Conservation (phyloP, 2,329 filamentous ascomycete genomes). For the Fusarium palustre region DNA sequence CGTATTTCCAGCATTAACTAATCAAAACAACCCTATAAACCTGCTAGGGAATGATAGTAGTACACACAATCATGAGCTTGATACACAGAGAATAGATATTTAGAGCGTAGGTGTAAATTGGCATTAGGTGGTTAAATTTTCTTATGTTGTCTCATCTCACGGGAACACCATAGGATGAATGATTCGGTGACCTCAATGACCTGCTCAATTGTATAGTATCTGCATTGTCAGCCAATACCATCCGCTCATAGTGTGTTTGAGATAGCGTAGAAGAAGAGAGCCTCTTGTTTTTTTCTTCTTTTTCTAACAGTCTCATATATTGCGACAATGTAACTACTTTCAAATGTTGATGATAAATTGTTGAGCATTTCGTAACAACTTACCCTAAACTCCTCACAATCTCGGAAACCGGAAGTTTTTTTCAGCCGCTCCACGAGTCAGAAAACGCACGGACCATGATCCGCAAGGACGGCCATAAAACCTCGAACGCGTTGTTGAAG, state of each 20-base stretch:
- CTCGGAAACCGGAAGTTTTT: constrained; percentile 10
- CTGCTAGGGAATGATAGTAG: background rate
- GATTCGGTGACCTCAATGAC: background rate
- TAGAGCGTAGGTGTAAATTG: background rate
- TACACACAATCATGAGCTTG: background rate
- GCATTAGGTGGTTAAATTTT: background rate
- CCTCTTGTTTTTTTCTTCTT: background rate
- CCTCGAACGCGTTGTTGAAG: constrained; percentile 38
- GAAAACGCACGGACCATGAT: constrained; percentile 13
- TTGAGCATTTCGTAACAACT: background rate
- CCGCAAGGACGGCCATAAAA: constrained; percentile 45
- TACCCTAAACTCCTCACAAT: background rate
- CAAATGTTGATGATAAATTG: background rate
- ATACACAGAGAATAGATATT: background rate
- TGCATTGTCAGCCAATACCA: too few species aligned
- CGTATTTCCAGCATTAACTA: background rate
- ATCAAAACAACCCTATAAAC: background rate
- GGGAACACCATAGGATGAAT: too few species aligned
- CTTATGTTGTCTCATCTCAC: too few species aligned
- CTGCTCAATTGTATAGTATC: constrained; percentile 25
- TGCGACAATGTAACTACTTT: background rate
- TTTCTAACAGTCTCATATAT: background rate
- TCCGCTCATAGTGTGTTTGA: too few species aligned
- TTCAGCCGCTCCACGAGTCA: background rate
- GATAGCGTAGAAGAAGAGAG: too few species aligned